These are phyloP conservation scores for Sporothrix euskadiensis DNA, from an alignment of 2,329 filamentous ascomycete genomes.

Conservation along the genomic window DNA sequence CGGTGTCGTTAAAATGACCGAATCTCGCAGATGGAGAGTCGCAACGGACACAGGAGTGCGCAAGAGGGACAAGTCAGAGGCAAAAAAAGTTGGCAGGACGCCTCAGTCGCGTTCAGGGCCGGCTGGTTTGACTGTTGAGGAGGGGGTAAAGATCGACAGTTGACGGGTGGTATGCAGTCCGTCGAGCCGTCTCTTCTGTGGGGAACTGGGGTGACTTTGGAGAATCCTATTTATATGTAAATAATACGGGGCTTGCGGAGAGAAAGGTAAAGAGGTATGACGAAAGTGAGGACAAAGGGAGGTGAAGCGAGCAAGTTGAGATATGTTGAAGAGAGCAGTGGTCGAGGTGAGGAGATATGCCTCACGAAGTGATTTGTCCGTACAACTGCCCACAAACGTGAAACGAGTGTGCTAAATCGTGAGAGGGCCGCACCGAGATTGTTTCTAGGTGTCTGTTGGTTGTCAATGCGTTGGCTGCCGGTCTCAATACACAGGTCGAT, in stretches of 20 bases:
- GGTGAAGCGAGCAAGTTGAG: background rate
- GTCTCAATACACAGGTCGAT: background rate
- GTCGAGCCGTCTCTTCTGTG: background rate
- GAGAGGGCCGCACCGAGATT: background rate
- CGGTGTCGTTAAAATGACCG: background rate
- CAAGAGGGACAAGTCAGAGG: background rate
- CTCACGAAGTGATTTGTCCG: background rate
- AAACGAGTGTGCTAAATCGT: background rate
- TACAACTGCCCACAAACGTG: background rate
- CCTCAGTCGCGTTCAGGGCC: background rate
- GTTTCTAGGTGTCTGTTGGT: background rate
- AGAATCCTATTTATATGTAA: background rate
- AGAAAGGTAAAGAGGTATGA: background rate
- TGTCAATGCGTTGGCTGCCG: background rate
- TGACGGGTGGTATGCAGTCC: too few relatives aligned
- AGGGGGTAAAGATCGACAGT: constrained; percentile 12
- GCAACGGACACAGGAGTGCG: background rate
- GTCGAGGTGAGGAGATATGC: background rate
- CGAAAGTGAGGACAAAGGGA: constrained; percentile 1
- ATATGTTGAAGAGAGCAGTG: background rate
- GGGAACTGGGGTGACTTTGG: background rate
- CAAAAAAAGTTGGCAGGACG: constrained; percentile 10
- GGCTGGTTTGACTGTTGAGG: background rate
- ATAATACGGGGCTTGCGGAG: background rate
- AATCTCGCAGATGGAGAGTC: background rate